Evolutionary conservation across 306 rosid genomes (phyloP), one percentile per base, ranked within the genome.

Genomic region (Hylodesmum podocarpum): DNA sequence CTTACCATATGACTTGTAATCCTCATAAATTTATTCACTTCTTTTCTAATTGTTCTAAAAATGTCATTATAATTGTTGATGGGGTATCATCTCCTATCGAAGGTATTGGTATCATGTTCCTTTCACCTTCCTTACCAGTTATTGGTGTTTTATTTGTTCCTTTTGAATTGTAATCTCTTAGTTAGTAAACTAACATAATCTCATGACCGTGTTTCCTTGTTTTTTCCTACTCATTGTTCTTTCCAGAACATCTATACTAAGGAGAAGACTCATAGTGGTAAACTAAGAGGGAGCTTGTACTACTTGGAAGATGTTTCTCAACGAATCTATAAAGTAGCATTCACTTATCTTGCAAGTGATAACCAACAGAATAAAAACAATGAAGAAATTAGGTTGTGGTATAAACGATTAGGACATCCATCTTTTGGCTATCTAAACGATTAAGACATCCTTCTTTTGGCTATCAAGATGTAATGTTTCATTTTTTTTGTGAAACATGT

Each of bases 211-310:
- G 73, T 67, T 24, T 55, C 73, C 28, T 6, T 0, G 22, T 40
- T 66, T 66, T 66, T 11, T 6, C 72, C 54, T 4, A 12, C 46
- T 13, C 37, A 66, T 7, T 67, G 57, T 67, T 43, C 44, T 43
- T 43, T 29, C n/a, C n/a, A 67, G 37, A 24, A 67, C 19, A 43
- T 67, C n/a, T 61, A 47, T 47, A 6, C 75, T 31, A 49, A 31
- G 62, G 75, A 69, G 75, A 70, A 70, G 75, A 70, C 49, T 70
- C 46, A 62, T 31, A 70, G 46, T 70, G 46, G 75, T 70, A 46
- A 12, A 28, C 3, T 29, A 1, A 47, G 75, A 29, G 72, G 8
- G 6, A 47, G 69, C 2, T 8, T 34, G 69, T 63, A 63, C 19
- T n/a, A n/a, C n/a, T n/a, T n/a, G n/a, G n/a, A n/a, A n/a, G n/a